Evolutionary conservation across 2,329 filamentous ascomycete species (phyloP).

Genomic region (Phaeosphaeriaceae sp.): DNA sequence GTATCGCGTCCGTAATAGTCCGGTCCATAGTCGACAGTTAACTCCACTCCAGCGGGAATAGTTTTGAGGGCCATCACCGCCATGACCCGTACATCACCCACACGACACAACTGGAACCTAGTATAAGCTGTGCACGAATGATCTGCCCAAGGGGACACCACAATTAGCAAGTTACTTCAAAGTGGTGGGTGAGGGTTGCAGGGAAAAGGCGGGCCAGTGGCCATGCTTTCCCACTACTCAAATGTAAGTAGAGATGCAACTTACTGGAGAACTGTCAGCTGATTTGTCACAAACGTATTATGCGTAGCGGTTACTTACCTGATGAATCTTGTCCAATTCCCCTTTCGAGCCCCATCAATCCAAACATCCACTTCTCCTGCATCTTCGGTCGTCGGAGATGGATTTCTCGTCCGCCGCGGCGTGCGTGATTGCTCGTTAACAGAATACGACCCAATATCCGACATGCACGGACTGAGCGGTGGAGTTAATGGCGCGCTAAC

Average conservation of each 20-base stretch:
- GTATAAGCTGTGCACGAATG: conserved; percentile 17
- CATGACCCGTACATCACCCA: conserved; percentile 20
- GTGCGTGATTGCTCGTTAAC: not conserved
- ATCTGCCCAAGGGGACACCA: too few relatives aligned
- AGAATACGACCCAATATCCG: not conserved
- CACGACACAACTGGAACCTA: conserved; percentile 11
- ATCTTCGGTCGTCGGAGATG: not conserved
- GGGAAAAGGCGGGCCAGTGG: too few relatives aligned
- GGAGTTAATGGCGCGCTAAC: conserved; percentile 5
- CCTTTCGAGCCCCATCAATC: conserved; percentile 13
- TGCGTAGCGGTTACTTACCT: not conserved
- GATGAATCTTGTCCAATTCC: conserved; percentile 28
- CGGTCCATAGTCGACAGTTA: conserved; percentile 21
- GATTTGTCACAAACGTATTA: too few relatives aligned
- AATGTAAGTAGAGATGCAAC: too few relatives aligned
- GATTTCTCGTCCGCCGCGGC: not conserved
- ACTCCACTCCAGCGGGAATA: conserved; percentile 13
- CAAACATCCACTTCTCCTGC: not conserved
- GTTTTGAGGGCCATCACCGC: conserved; percentile 10
- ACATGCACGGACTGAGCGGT: not conserved
- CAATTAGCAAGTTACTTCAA: too few relatives aligned
- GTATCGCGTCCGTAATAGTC: conserved; percentile 17
- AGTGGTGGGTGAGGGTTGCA: too few relatives aligned
- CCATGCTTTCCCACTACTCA: too few relatives aligned
- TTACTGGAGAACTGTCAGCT: too few relatives aligned